These are phyloP conservation scores for Aspergillus piperis DNA, from an alignment of 2,329 filamentous ascomycete genomes.

Conservation along the genomic window DNA sequence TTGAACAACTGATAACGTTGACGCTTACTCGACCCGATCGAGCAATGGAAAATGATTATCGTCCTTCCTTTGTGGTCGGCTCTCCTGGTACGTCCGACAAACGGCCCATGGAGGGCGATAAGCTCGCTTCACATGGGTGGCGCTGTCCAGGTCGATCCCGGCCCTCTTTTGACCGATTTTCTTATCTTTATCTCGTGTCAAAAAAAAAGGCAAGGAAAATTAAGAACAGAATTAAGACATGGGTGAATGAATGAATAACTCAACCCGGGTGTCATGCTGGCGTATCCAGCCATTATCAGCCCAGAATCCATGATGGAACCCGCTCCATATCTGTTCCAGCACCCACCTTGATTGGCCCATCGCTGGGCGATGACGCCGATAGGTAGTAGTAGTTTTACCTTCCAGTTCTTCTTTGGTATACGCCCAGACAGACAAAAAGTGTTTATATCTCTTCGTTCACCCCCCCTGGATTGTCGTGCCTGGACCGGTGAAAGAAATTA, in stretches of 20 bases:
- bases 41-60: constrained; percentile 18
- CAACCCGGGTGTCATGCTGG: background rate
- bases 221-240: background rate
- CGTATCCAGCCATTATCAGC: background rate
- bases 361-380: constrained; percentile 5
- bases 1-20: constrained; percentile 26
- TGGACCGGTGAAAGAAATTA: background rate
- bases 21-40: constrained; percentile 26
- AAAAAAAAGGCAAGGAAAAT: too few relatives aligned
- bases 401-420: background rate
- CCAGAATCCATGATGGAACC: constrained; percentile 1
- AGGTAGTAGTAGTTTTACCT: background rate
- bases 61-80: background rate
- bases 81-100: background rate
- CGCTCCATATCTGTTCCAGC: background rate
- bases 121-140: constrained; percentile 7
- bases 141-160: constrained; percentile 8
- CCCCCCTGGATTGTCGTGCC: background rate
- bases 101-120: constrained; percentile 16
- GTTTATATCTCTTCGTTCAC: background rate
- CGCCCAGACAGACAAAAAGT: background rate
- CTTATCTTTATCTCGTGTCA: constrained; percentile 13
- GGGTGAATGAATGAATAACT: background rate
- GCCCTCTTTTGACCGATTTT: constrained; percentile 14
- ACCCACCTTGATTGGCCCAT: background rate